Base-by-base conservation (phyloP, 805 yeast genomes). In the Wickerhamomyces tratensis region DNA sequence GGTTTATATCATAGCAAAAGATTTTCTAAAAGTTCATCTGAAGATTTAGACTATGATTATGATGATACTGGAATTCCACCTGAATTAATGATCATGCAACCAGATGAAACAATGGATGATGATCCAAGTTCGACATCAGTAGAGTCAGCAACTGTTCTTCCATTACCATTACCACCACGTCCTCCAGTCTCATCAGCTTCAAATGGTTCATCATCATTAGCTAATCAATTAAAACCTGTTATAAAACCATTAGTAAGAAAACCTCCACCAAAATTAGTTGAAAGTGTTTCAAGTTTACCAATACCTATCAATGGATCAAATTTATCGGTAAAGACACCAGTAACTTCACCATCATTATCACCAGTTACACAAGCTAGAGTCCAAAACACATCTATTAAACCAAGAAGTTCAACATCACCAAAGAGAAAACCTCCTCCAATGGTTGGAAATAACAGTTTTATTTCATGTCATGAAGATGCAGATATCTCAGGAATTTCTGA, bases 371-470 rank as follows among this genome's bases (percentile, higher is more conserved):
- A 20, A 20, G 20, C 20, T 20, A 13, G 15, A 33, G 8, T 14
- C 2, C 11, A 8, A 35, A n/a, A 33, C 33, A 31, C 39, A 38
- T 27, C 37, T 27, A 13, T 25, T 2, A 20, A 35, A 37, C 25
- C 12, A 25, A 40, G 8, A 15, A 14, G 41, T 30, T 7, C 41
- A 41, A 33, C 42, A n/a, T 53, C 61, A 3, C 58, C 59, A 11
- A 45, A 47, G 25, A 39, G 58, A 6, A 52, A 51, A 34, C 56
- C 57, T 14, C 57, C 58, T 2, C 48, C 53, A 20, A 20, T 20
- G 20, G 20, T 20, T 20, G 4, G 20, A 20, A 20, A 20, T 20
- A 20, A 20, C 4, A 20, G 20, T 20, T 2, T 20, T 20, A 20
- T 20, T 35, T 35, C 26, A 20, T 2, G 25, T 27, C 5, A 8